A percentile compares a stretch with the other conserved stretches of the same genome.
Conservation (phyloP, 1,284 basidiomycete species). For the Sporisorium sorghi region DNA sequence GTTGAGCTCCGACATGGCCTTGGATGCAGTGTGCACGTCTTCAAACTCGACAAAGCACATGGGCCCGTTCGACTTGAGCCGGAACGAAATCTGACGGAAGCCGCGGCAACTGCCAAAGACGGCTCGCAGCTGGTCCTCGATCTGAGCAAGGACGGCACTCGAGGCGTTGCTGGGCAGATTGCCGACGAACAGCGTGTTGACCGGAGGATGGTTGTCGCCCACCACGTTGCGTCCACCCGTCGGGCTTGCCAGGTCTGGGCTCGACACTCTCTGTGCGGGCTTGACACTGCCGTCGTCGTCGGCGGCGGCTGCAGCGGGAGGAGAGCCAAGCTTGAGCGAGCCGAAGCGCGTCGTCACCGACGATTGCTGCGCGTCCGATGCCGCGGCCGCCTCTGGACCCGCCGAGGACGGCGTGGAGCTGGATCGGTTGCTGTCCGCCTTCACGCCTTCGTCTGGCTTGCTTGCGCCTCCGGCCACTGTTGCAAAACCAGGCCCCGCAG, state of each 20-base stretch:
- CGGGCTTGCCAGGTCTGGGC: conserved; percentile 47
- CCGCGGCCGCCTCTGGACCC: conserved; percentile 20
- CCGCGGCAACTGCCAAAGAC: conserved; percentile 83
- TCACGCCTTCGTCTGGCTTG: conserved; percentile 45
- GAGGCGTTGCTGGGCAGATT: conserved; percentile 57
- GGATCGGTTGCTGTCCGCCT: conserved; percentile 20
- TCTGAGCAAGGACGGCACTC: conserved; percentile 73
- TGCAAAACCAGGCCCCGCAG: neutral
- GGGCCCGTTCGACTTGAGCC: conserved; percentile 93
- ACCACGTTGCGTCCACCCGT: conserved; percentile 51
- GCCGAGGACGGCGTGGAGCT: conserved; percentile 32
- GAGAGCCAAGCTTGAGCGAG: conserved; percentile 49
- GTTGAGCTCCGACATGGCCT: conserved; percentile 87
- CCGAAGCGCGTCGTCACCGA: conserved; percentile 48
- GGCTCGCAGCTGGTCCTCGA: conserved; percentile 85
- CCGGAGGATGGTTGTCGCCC: conserved; percentile 60
- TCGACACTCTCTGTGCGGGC: conserved; percentile 31
- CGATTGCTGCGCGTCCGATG: conserved; percentile 11
- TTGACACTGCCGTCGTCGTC: conserved; percentile 27
- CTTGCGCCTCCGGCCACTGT: neutral
- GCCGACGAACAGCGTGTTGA: conserved; percentile 63
- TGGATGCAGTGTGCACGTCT: conserved; percentile 84
- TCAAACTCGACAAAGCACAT: conserved; percentile 96
- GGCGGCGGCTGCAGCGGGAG: no score
- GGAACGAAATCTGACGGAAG: conserved; percentile 90